Conservation (phyloP, 768 basidiomycete species). For the Rhizopogon rudus region DNA sequence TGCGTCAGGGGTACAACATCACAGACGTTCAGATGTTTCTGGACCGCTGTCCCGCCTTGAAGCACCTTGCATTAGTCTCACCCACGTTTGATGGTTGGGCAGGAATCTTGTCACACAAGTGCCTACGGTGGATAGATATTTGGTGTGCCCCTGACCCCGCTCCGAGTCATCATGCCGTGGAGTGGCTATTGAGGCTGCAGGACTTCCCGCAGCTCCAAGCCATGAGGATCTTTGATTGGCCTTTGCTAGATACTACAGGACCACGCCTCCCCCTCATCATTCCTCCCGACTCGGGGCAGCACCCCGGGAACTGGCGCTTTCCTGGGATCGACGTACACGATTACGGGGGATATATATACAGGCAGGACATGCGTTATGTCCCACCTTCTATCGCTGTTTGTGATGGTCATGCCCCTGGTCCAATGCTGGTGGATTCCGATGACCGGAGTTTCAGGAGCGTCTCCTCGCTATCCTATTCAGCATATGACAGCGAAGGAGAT, state of each 20-base stretch:
- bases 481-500: constrained; percentile 5
- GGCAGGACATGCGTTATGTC: constrained; percentile 2
- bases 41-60: neutral
- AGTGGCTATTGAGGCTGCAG: neutral
- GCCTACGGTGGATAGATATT: constrained; percentile 1
- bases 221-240: neutral
- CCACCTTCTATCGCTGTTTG: neutral
- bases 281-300: neutral
- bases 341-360: neutral
- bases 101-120: neutral
- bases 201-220: constrained; percentile 1
- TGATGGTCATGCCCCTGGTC: neutral
- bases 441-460: neutral
- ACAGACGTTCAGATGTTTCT: neutral
- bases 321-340: constrained; percentile 2
- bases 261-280: neutral
- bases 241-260: neutral
- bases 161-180: neutral
- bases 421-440: neutral
- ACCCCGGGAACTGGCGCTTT: neutral
- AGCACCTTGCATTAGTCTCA: neutral
- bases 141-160: neutral
- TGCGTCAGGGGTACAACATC: no score
- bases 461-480: neutral
- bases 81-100: no score